Evolutionary conservation across 2,329 filamentous ascomycete genomes (phyloP).

Genomic region (Dryadomyces sulphureus): DNA sequence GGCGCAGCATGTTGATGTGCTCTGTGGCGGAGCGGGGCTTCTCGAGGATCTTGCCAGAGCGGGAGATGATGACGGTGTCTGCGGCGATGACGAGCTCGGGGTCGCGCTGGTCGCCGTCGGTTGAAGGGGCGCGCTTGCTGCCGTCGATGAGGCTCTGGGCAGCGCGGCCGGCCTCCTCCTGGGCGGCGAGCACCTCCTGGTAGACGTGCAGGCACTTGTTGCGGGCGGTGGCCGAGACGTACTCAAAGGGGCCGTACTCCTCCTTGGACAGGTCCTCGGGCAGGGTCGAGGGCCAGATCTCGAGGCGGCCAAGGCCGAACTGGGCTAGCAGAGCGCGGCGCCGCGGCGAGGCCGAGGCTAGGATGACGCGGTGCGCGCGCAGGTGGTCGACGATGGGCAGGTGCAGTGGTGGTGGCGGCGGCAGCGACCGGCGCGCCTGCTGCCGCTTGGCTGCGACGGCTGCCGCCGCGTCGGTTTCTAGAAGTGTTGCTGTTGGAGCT

Average conservation of each 20-base stretch:
- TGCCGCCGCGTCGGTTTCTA: too few species aligned
- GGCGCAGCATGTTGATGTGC: slow-evolving; percentile 71
- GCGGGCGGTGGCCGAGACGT: slow-evolving; percentile 74
- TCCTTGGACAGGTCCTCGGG: slow-evolving; percentile 76
- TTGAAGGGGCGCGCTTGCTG: slow-evolving; percentile 11
- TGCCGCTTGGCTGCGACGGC: background rate
- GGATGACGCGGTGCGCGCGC: slow-evolving; percentile 65
- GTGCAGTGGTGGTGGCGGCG: slow-evolving; percentile 46
- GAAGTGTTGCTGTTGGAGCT: too few species aligned
- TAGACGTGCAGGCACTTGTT: slow-evolving; percentile 71
- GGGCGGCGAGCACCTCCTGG: slow-evolving; percentile 23
- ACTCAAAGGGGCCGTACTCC: slow-evolving; percentile 65
- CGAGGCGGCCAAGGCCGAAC: slow-evolving; percentile 65
- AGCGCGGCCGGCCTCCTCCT: slow-evolving; percentile 15
- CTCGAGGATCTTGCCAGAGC: slow-evolving; percentile 67
- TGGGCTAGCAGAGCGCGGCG: slow-evolving; percentile 67
- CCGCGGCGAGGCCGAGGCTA: slow-evolving; percentile 80
- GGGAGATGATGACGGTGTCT: slow-evolving; percentile 76
- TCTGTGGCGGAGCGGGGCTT: slow-evolving; percentile 74
- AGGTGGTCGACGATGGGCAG: slow-evolving; percentile 68
- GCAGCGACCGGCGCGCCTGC: slow-evolving; percentile 16
- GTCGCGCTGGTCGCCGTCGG: slow-evolving; percentile 32
- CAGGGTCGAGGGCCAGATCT: slow-evolving; percentile 69
- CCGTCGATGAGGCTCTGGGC: slow-evolving; percentile 5
- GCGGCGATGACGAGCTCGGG: slow-evolving; percentile 77